phyloP scores from a whole-genome alignment of 2,329 filamentous ascomycete species.

The Nothopassalora personata region DNA sequence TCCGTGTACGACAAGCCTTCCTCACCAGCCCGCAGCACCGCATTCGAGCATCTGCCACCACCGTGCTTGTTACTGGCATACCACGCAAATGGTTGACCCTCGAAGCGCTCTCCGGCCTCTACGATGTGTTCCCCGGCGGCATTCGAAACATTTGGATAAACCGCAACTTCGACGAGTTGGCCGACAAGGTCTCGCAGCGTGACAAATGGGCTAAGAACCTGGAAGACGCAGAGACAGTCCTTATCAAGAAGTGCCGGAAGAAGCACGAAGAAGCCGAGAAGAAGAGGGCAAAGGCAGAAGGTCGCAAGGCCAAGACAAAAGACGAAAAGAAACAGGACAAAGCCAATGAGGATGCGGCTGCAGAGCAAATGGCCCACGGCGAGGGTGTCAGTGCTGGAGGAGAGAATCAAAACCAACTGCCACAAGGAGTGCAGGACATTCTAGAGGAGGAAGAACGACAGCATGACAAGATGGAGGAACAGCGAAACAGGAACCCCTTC shows the following conservation, averaged over 20 bases:
- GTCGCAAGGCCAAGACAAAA: conserved; percentile 51
- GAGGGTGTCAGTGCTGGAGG: conserved; percentile 29
- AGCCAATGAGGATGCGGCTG: conserved; percentile 25
- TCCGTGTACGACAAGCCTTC: conserved; percentile 90
- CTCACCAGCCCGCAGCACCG: conserved; percentile 92
- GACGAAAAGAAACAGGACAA: conserved; percentile 40
- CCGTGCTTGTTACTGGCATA: conserved; percentile 86
- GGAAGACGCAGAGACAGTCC: conserved; percentile 75
- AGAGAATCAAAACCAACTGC: conserved; percentile 24
- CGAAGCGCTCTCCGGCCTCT: conserved; percentile 74
- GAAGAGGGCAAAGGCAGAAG: conserved; percentile 47
- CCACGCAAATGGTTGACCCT: conserved; percentile 84
- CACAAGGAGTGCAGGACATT: conserved; percentile 28
- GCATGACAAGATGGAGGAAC: conserved; percentile 14
- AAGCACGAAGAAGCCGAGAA: conserved; percentile 60
- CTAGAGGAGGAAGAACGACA: conserved; percentile 24
- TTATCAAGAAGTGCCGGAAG: conserved; percentile 75
- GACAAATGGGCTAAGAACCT: conserved; percentile 65
- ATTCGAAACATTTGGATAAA: conserved; percentile 97
- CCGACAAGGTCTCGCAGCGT: conserved; percentile 75
- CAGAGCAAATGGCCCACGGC: conserved; percentile 28
- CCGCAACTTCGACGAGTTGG: conserved; percentile 73
- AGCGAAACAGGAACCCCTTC: conserved; percentile 14
- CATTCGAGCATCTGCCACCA: conserved; percentile 87
- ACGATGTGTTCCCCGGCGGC: conserved; percentile 93